A percentile compares a stretch with the other conserved stretches of the same genome.
Evolutionary conservation across 202 grass and related monocot genomes (phyloP).

Genomic region (Miscanthus sacchariflorus): DNA sequence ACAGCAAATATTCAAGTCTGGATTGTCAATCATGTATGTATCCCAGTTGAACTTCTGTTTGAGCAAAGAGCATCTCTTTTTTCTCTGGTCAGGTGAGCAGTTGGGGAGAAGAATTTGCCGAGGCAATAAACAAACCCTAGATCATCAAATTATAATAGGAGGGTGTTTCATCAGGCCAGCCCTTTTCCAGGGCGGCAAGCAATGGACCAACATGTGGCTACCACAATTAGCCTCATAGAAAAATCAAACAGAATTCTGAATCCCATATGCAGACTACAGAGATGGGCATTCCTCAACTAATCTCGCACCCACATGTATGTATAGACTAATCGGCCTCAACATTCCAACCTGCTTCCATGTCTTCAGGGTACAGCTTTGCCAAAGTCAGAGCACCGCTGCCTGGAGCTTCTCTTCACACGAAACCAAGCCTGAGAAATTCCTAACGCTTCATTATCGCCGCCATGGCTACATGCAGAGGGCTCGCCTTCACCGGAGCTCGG

Average conservation of each 20-base stretch:
- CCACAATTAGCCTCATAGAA: slow-evolving; percentile 21
- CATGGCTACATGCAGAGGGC: slow-evolving; percentile 61
- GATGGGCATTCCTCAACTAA: slow-evolving; percentile 2
- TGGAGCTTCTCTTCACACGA: slow-evolving; percentile 34
- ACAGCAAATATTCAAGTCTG: slow-evolving; percentile 30
- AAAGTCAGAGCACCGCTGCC: slow-evolving; percentile 5
- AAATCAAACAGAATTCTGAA: slow-evolving; percentile 42
- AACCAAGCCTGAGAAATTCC: not conserved
- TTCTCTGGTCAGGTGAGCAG: slow-evolving; percentile 31
- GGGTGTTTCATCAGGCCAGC: slow-evolving; percentile 21
- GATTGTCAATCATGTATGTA: not conserved
- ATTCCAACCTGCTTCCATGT: not conserved
- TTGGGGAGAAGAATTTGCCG: slow-evolving; percentile 53
- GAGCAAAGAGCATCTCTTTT: not conserved
- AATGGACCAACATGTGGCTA: slow-evolving; percentile 33
- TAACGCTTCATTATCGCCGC: slow-evolving; percentile 58
- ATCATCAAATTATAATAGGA: slow-evolving; percentile 13
- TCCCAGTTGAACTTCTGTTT: slow-evolving; percentile 29
- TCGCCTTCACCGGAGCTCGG: slow-evolving; percentile 31
- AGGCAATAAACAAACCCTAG: slow-evolving; percentile 43
- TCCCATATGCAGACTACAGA: not conserved
- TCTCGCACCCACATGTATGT: not conserved
- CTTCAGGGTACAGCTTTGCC: slow-evolving; percentile 32
- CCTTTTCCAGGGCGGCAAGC: slow-evolving; percentile 48
- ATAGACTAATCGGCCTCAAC: not conserved